These are phyloP conservation scores for Globisporangium rhizosaccharum DNA, from an alignment of 352 stramenopile genomes.

Conservation along the genomic window DNA sequence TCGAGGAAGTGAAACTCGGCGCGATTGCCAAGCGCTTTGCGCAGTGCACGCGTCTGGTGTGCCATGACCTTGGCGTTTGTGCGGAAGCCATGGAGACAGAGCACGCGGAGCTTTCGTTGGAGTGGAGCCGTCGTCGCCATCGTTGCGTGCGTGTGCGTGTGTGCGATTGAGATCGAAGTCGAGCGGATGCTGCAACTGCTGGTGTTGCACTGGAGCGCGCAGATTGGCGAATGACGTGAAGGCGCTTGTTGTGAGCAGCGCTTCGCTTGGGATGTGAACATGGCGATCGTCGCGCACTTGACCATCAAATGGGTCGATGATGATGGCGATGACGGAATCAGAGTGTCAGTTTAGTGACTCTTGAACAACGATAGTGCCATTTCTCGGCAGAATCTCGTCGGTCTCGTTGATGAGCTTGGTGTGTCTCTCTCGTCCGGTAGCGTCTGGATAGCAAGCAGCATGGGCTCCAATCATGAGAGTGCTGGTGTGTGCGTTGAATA, in stretches of 20 bases:
- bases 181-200: neutral
- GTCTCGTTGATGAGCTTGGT: too few relatives aligned
- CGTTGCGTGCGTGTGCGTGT: neutral
- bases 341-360: too few relatives aligned
- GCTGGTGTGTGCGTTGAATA: too few relatives aligned
- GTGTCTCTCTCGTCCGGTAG: too few relatives aligned
- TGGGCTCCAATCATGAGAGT: too few relatives aligned
- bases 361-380: too few relatives aligned
- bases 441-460: too few relatives aligned
- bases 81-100: constrained; percentile 71
- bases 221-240: neutral
- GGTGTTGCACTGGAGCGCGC: neutral
- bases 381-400: too few relatives aligned
- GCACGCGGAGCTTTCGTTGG: constrained; percentile 40
- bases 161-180: neutral
- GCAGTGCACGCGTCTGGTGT: constrained; percentile 53
- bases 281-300: too few relatives aligned
- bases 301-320: neutral
- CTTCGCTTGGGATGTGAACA: too few relatives aligned
- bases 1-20: constrained; percentile 75
- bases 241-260: neutral
- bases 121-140: constrained; percentile 6
- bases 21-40: constrained; percentile 44
- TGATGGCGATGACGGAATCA: constrained; percentile 8
- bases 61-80: constrained; percentile 73